phyloP scores from a whole-genome alignment of 352 stramenopile species.

The Pythium phragmitis region DNA sequence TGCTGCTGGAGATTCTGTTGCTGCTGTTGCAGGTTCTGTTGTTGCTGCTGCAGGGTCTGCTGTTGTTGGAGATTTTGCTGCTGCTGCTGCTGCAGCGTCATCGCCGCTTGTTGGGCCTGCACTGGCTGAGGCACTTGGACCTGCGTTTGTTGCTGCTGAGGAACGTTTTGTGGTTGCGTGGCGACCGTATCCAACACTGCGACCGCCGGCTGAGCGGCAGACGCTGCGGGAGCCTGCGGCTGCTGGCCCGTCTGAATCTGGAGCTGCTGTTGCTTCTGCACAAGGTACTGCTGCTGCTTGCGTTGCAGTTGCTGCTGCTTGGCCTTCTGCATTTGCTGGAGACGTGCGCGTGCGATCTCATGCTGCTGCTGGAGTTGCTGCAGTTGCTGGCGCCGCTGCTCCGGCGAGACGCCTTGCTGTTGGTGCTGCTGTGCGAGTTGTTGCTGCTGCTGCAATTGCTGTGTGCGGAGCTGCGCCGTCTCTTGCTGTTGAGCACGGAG shows the following conservation, averaged over 20 bases:
- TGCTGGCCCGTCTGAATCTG: constrained; percentile 44
- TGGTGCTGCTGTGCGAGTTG: constrained; percentile 70
- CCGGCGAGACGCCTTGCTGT: constrained; percentile 55
- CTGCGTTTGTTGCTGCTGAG: neutral
- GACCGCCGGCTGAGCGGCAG: neutral
- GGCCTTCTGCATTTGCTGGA: constrained; percentile 76
- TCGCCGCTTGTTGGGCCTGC: constrained; percentile 6
- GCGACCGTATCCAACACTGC: neutral
- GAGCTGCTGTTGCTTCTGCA: constrained; percentile 77
- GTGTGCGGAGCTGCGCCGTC: constrained; percentile 69
- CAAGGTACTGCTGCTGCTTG: constrained; percentile 78
- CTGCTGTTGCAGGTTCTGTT: constrained; percentile 9
- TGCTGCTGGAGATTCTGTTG: constrained; percentile 19
- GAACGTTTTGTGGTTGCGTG: neutral
- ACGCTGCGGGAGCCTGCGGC: constrained; percentile 6
- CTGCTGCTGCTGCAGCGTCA: neutral
- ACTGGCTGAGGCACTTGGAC: constrained; percentile 4
- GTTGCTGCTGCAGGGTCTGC: neutral
- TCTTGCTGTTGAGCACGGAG: constrained; percentile 77
- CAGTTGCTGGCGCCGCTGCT: constrained; percentile 64
- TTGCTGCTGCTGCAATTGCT: constrained; percentile 77
- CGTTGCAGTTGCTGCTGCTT: constrained; percentile 80
- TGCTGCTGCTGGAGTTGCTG: constrained; percentile 81
- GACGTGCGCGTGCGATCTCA: constrained; percentile 53
- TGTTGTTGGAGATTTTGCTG: constrained; percentile 8